phyloP scores from a whole-genome alignment of 2,329 filamentous ascomycete species.

The Aspergillus piperis region DNA sequence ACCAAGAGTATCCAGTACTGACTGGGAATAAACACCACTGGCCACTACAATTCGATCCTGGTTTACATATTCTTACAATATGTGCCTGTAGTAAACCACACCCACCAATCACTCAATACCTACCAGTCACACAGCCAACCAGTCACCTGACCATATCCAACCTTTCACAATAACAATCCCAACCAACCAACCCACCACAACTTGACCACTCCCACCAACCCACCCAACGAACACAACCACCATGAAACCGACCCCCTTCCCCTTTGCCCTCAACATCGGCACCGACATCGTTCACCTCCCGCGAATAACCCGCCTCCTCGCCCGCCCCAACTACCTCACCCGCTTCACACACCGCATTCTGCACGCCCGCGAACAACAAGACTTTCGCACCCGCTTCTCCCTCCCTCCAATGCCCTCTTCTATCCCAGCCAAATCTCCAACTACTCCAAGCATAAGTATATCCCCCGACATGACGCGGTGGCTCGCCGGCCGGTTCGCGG shows the following conservation, averaged over 20 bases:
- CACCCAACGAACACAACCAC: background rate
- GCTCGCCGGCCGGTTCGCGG: constrained; percentile 62
- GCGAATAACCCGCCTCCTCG: constrained; percentile 64
- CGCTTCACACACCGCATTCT: constrained; percentile 46
- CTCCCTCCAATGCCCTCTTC: constrained; percentile 2
- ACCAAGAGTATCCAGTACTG: background rate
- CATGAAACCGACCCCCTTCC: constrained; percentile 54
- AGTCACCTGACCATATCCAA: constrained; percentile 12
- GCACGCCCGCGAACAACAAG: constrained; percentile 39
- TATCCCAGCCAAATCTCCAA: background rate
- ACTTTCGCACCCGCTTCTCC: constrained; percentile 39
- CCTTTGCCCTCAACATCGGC: constrained; percentile 68
- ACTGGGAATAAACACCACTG: background rate
- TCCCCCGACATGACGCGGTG: constrained; percentile 43
- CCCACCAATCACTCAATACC: background rate
- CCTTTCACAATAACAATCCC: background rate
- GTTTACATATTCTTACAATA: too few species aligned
- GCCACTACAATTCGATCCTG: too few species aligned
- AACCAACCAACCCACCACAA: background rate
- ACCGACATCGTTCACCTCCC: constrained; percentile 75
- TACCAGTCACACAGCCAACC: background rate
- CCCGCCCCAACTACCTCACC: constrained; percentile 40
- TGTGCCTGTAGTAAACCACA: too few species aligned
- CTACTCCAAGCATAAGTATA: constrained; percentile 1
- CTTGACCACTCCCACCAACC: background rate